Evolutionary conservation across 257 asterid species (phyloP), one percentile per base, ranked within the genome.

Genomic region (Scutellaria barbata): DNA sequence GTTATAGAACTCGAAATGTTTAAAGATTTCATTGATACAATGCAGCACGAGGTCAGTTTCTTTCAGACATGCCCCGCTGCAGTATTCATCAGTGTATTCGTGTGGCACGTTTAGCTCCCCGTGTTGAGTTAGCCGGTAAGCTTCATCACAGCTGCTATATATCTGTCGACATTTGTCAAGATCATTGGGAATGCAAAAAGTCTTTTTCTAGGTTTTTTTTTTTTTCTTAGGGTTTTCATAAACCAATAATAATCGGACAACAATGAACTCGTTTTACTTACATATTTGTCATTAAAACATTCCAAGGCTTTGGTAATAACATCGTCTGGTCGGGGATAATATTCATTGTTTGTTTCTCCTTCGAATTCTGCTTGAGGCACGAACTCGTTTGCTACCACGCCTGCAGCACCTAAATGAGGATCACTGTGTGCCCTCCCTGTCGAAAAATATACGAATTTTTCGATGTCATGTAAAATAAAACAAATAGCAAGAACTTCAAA

Each of bases 81-180:
- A 90, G 60, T 73, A 90, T 43, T 85, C 66, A 25, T 90, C 89
- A 1, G 79, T 40, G 60, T 73, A 62, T 48, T 82, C 88, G 18
- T 55, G 78, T 3, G 86, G 85, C 68, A 90, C 86, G 37, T 85
- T 39, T 10, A 88, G 73, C 42, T 90, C 83, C 35, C 96, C 96
- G 4, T 63, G 73, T 30, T 51, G 62, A 3, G 78, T 80, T 67
- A 90, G 76, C 69, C 90, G 75, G 33, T 77, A 80, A 11, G 77
- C 76, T 66, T 85, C 90, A 0, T 51, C 81, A 63, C 95, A 90
- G 46, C 83, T 76, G 50, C 77, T 80, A 51, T 89, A 89, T 50
- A 89, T 82, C 96, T 87, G 85, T 46, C 1, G 17, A 55, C 20
- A 61, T 30, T 4, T 30, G 4, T 30, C 35, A 30, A 30, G 35